phyloP scores from a whole-genome alignment of 2,329 filamentous ascomycete species.

The Aureobasidium vineae region DNA sequence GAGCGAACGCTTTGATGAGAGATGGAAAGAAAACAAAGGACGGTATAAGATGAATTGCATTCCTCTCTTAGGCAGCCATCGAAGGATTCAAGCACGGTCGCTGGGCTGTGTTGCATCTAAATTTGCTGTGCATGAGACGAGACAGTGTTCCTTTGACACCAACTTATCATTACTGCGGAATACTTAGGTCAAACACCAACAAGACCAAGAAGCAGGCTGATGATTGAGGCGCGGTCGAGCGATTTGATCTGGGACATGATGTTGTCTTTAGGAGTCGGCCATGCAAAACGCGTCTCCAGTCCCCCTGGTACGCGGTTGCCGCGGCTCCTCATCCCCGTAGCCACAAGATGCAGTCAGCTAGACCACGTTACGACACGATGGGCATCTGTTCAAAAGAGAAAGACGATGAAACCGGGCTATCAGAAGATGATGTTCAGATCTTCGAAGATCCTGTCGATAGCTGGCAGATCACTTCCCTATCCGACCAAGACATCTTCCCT shows the following conservation, averaged over 20 bases:
- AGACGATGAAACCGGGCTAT: not conserved
- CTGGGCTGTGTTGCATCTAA: not conserved
- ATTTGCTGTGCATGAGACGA: not conserved
- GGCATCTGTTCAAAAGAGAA: not conserved
- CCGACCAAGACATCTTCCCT: not conserved
- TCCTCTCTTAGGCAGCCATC: not conserved
- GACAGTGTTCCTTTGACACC: not conserved
- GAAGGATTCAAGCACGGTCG: conserved; percentile 18
- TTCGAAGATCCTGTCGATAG: not conserved
- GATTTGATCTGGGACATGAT: not conserved
- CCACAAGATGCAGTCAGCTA: not conserved
- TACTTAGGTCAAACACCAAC: not conserved
- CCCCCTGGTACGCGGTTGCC: not conserved
- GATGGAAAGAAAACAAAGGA: not conserved
- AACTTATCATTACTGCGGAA: not conserved
- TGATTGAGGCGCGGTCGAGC: not conserved
- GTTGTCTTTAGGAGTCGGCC: not conserved
- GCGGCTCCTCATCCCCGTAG: not conserved
- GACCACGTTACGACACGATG: conserved; percentile 3
- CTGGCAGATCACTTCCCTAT: conserved; percentile 13
- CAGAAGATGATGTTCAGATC: not conserved
- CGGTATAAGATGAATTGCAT: not conserved
- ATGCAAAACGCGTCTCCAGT: not conserved
- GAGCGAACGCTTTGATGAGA: not conserved
- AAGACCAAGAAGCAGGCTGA: not conserved